A percentile compares a stretch with the other conserved stretches of the same genome.
phyloP scores from a whole-genome alignment of 192 early-diverging fungal genomes.

The Podila epigama region DNA sequence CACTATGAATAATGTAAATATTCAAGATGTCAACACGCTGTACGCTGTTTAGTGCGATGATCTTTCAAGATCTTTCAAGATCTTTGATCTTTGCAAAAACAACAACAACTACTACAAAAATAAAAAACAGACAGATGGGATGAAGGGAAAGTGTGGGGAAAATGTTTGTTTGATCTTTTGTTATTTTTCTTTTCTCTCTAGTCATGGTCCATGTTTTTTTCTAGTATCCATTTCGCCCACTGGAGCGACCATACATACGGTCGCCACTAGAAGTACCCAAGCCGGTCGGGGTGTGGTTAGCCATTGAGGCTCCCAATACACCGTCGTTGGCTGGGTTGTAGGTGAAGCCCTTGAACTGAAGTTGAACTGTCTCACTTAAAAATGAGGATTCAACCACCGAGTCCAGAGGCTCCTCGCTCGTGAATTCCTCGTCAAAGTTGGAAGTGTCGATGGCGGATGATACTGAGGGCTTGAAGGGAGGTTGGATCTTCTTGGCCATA shows the following conservation, averaged over 20 bases:
- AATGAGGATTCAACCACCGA: conserved; percentile 83
- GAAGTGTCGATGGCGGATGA: conserved; percentile 89
- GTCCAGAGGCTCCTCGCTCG: conserved; percentile 90
- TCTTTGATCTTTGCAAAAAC: too few species aligned
- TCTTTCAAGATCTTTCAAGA: too few species aligned
- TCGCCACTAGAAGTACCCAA: conserved; percentile 21
- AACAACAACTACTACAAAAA: too few species aligned
- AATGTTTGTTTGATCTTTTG: not conserved
- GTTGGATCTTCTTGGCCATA: conserved; percentile 90
- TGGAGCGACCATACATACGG: conserved; percentile 5
- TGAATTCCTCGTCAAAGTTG: conserved; percentile 99
- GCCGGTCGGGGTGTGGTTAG: conserved; percentile 16
- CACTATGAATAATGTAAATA: too few species aligned
- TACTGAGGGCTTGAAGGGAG: conserved; percentile 93
- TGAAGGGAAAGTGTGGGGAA: too few species aligned
- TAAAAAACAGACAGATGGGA: too few species aligned
- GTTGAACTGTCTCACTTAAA: conserved; percentile 88
- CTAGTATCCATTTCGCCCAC: not conserved
- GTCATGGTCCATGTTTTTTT: not conserved
- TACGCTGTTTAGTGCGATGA: too few species aligned
- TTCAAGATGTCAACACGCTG: too few species aligned
- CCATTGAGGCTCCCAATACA: conserved; percentile 64
- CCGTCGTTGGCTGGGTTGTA: conserved; percentile 81
- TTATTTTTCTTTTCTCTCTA: not conserved
- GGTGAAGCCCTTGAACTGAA: conserved; percentile 96